These are phyloP conservation scores for Anaeromyces robustus DNA, from an alignment of 192 early-diverging fungal species.

Conservation along the genomic window DNA sequence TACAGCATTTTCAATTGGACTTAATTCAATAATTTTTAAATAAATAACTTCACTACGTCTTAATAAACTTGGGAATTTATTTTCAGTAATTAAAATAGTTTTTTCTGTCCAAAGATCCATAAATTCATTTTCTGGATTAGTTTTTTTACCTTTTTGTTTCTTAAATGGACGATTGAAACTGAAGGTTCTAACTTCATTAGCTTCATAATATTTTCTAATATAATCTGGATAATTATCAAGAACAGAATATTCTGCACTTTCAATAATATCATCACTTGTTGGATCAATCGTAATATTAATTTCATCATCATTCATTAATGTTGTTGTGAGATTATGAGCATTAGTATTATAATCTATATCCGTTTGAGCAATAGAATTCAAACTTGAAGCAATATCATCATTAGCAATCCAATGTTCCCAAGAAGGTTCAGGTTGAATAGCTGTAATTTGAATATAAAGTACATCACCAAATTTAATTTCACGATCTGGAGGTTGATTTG, in stretches of 20 bases:
- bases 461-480: slow-evolving; percentile 33
- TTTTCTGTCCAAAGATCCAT: slow-evolving; percentile 65
- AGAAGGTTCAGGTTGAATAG: slow-evolving; percentile 45
- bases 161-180: slow-evolving; percentile 45
- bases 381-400: background rate
- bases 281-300: slow-evolving; percentile 4
- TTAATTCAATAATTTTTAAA: slow-evolving; percentile 33
- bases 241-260: background rate
- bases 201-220: slow-evolving; percentile 43
- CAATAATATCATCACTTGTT: background rate
- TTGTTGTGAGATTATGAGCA: background rate
- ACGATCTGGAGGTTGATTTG: slow-evolving; percentile 20
- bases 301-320: background rate
- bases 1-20: slow-evolving; percentile 63
- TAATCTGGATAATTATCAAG: slow-evolving; percentile 20
- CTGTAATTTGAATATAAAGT: slow-evolving; percentile 47
- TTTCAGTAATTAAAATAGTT: slow-evolving; percentile 43
- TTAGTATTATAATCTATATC: background rate
- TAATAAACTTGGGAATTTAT: slow-evolving; percentile 45
- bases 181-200: slow-evolving; percentile 49
- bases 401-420: slow-evolving; percentile 7
- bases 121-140: slow-evolving; percentile 28
- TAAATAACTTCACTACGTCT: slow-evolving; percentile 38
- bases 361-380: background rate
- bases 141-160: slow-evolving; percentile 9